These are phyloP conservation scores for Xenoacremonium recifei DNA, from an alignment of 2,329 filamentous ascomycete species.

Conservation along the genomic window DNA sequence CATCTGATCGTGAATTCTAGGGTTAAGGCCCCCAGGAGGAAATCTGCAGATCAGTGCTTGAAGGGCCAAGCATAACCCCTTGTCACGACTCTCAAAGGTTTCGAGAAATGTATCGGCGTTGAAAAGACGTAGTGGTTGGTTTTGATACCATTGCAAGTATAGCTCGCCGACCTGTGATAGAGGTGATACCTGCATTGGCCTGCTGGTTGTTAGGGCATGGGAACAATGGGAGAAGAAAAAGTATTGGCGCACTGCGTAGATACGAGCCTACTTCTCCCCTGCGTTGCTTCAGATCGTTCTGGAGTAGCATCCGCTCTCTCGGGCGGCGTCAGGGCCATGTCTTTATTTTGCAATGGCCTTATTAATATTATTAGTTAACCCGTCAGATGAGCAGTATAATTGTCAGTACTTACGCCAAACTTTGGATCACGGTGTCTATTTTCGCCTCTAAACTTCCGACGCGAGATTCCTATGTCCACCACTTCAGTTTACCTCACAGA, in stretches of 20 bases:
- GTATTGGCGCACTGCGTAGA: not conserved
- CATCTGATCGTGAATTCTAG: constrained; percentile 10
- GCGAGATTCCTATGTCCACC: no score
- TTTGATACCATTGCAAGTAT: constrained; percentile 48
- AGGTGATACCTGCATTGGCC: not conserved
- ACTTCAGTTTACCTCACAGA: no score
- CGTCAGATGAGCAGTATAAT: no score
- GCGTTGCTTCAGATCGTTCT: no score
- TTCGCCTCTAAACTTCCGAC: not conserved
- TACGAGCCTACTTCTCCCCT: no score
- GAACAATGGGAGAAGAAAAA: not conserved
- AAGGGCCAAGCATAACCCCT: constrained; percentile 32
- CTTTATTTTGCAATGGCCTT: not conserved
- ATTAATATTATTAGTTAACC: no score
- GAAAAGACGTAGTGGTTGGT: constrained; percentile 49
- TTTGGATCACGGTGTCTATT: not conserved
- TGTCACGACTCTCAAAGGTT: constrained; percentile 36
- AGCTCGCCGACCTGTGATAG: constrained; percentile 25
- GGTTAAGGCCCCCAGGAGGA: constrained; percentile 17
- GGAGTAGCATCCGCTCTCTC: no score
- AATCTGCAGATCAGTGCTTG: constrained; percentile 44
- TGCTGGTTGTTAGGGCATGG: not conserved
- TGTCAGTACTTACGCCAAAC: not conserved
- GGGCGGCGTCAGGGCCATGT: not conserved
- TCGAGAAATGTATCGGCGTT: constrained; percentile 37